These are phyloP conservation scores for Alternaria gaisen DNA, from an alignment of 2,329 filamentous ascomycete species.

Conservation along the genomic window DNA sequence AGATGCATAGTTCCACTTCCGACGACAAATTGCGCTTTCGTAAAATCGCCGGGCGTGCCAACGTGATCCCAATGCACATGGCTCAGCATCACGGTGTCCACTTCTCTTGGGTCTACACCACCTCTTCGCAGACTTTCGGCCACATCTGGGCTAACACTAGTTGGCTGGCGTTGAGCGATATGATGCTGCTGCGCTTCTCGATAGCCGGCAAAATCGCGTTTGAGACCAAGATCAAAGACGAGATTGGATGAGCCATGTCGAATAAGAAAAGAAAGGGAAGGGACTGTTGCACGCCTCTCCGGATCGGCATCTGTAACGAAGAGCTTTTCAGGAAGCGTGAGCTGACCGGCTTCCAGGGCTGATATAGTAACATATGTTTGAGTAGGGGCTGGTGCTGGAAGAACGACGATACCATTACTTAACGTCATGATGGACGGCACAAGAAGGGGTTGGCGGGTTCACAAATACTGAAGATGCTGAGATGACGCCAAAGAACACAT, in stretches of 20 bases:
- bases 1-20: constrained; percentile 51
- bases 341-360: constrained; percentile 44
- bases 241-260: constrained; percentile 55
- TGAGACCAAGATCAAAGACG: constrained; percentile 65
- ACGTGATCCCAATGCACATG: constrained; percentile 68
- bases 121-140: constrained; percentile 50
- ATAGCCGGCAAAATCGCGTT: constrained; percentile 57
- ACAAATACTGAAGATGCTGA: background rate
- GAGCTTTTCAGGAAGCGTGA: constrained; percentile 59
- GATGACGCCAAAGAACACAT: background rate
- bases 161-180: constrained; percentile 57
- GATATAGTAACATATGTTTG: constrained; percentile 45
- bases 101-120: constrained; percentile 47
- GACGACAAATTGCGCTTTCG: constrained; percentile 59
- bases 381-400: constrained; percentile 31
- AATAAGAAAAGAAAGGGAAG: constrained; percentile 64
- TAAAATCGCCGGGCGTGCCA: constrained; percentile 64
- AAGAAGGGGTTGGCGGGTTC: background rate
- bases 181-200: constrained; percentile 56
- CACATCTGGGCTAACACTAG: constrained; percentile 57
- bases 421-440: constrained; percentile 9
- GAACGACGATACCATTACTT: constrained; percentile 18
- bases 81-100: constrained; percentile 58
- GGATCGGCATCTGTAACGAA: constrained; percentile 59
- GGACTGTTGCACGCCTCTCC: constrained; percentile 58